A percentile compares a stretch with the other conserved stretches of the same genome.
phyloP scores from a whole-genome alignment of 495 filamentous ascomycete species.

The Penicillium daleae region DNA sequence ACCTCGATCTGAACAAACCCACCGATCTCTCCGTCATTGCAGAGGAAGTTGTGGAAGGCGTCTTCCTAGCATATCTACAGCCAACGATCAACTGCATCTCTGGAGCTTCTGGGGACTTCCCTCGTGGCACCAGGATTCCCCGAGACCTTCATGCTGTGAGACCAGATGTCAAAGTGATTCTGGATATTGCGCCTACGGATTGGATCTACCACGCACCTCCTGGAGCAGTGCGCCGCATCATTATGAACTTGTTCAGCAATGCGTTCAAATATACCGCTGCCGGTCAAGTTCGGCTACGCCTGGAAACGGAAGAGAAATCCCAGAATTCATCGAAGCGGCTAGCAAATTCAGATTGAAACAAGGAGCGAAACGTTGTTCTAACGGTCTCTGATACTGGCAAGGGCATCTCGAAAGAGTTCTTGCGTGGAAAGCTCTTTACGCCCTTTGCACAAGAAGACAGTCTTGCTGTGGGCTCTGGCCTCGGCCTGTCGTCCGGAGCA shows the following conservation, averaged over 20 bases:
- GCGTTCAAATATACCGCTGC: constrained; percentile 73
- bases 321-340: constrained; percentile 19
- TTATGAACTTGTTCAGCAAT: constrained; percentile 83
- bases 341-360: constrained; percentile 22
- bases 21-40: constrained; percentile 41
- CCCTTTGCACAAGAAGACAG: constrained; percentile 54
- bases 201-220: constrained; percentile 68
- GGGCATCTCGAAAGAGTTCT: constrained; percentile 41
- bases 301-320: constrained; percentile 47
- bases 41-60: constrained; percentile 54
- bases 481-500: constrained; percentile 46
- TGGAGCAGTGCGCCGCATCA: constrained; percentile 69
- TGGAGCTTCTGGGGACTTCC: constrained; percentile 19
- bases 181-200: constrained; percentile 62
- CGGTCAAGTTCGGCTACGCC: constrained; percentile 64
- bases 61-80: constrained; percentile 49
- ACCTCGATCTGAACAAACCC: constrained; percentile 43
- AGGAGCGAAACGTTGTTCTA: constrained; percentile 35
- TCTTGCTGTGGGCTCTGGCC: constrained; percentile 48
- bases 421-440: constrained; percentile 46
- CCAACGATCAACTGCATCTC: constrained; percentile 27
- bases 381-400: constrained; percentile 42
- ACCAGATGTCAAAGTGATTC: constrained; percentile 55
- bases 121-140: background rate
- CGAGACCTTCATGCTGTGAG: background rate